A percentile compares a stretch with the other conserved stretches of the same genome.
These are phyloP conservation scores for Jatropha multifida DNA, from an alignment of 441 rosid genomes.

Conservation along the genomic window DNA sequence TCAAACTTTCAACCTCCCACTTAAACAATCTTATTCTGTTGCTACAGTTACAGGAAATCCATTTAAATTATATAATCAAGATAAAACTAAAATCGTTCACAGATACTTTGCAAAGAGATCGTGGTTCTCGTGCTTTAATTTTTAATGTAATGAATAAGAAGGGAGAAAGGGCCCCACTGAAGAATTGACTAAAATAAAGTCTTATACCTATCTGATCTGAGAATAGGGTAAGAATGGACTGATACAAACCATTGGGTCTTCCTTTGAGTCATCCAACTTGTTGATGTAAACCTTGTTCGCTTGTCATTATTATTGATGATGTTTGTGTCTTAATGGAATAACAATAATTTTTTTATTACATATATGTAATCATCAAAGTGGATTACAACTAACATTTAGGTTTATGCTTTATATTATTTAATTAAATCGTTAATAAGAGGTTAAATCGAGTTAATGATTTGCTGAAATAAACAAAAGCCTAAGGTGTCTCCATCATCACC, in stretches of 20 bases:
- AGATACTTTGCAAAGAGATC: neutral
- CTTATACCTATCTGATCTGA: neutral
- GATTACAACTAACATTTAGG: constrained; percentile 25
- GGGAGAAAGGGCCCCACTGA: neutral
- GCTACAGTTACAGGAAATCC: too few species aligned
- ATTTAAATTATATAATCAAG: too few species aligned
- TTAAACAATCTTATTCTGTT: too few species aligned
- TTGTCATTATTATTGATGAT: constrained; percentile 12
- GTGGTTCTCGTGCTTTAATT: constrained; percentile 17
- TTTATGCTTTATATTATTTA: neutral
- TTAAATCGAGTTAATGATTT: constrained; percentile 11
- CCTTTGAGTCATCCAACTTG: constrained; percentile 10
- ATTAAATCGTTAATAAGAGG: neutral
- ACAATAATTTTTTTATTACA: neutral
- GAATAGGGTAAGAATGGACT: neutral
- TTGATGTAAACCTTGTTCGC: constrained; percentile 8
- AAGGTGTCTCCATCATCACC: constrained; percentile 3
- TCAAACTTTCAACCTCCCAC: constrained; percentile 9
- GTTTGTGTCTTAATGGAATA: constrained; percentile 11
- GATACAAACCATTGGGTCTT: constrained; percentile 1
- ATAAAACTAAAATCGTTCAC: too few species aligned
- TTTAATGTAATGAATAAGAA: neutral
- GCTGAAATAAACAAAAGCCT: constrained; percentile 12
- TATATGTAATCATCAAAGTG: constrained; percentile 22
- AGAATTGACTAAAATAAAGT: constrained; percentile 12